Evolutionary conservation across 805 yeast species (phyloP), one percentile per base, ranked within the genome.

Genomic region (Saturnispora zaruensis): DNA sequence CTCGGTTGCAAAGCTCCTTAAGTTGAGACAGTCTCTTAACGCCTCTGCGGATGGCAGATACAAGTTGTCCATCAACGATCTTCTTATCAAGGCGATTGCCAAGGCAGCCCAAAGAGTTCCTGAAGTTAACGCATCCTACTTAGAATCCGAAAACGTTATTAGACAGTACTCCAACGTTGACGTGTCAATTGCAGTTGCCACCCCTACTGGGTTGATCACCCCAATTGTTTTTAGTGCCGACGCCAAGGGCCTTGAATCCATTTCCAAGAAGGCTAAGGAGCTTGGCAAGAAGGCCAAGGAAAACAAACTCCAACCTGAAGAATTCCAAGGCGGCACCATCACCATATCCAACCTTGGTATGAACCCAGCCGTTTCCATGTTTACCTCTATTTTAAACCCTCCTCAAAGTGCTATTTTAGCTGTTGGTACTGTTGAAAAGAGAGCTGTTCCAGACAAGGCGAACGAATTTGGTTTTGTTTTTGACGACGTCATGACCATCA

Each of bases 241-340:
- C 65, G 59, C 83, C 52, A 87, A 84, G 77, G 99, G 99, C 41
- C 78, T 93, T 54, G 78, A 82, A 50, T 63, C 81, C 33, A 93
- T 93, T 64, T 91, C 98, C 41, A 67, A 68, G 53, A 87, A 84
- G 66, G 79, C 87, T 63, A 93, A 93, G 77, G 96, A 85, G 60
- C 78, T 93, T 59, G 98, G 96, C 59, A 86, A 86, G 77, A 87
- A 93, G 72, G 99, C 99, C 54, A 89, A 91, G 72, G 88, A 77
- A 53, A 89, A 88, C 72, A 93, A 91, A 76, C 82, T 93, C 68
- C 66, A 72, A 57, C 99, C 99, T 55, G 95, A 88, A 70, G 99
- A 93, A 75, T 93, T 86, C 83, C 96, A 88, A 78, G 99, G 99
- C 63, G 99, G 99, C 66, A 90, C 99, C 60, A 87, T 93, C 70